Conservation (phyloP, 805 yeast species). For the Saccharomycopsis javanensis region DNA sequence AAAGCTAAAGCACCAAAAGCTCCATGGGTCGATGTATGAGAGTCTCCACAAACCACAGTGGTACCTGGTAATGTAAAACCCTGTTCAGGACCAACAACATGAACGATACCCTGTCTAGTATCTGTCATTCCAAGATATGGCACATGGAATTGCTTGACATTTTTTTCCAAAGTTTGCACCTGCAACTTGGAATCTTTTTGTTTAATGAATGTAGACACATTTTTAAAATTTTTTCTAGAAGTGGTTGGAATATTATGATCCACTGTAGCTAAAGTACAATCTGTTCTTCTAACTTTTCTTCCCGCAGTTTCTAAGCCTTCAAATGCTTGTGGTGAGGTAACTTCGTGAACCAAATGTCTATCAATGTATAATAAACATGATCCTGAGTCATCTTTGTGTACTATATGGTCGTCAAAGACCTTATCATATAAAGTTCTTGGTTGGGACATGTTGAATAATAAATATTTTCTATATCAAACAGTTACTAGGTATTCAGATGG, state of each 20-base stretch:
- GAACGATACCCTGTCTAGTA: slow-evolving; percentile 95
- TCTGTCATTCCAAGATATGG: slow-evolving; percentile 94
- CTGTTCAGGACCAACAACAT: slow-evolving; percentile 97
- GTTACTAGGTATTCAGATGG: neutral
- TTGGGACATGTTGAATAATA: neutral
- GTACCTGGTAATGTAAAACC: slow-evolving; percentile 98
- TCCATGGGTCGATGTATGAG: slow-evolving; percentile 98
- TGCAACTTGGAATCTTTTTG: slow-evolving; percentile 90
- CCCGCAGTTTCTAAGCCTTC: slow-evolving; percentile 88
- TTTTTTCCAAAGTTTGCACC: slow-evolving; percentile 84
- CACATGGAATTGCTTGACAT: slow-evolving; percentile 81
- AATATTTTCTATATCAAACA: neutral
- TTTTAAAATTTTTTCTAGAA: slow-evolving; percentile 68
- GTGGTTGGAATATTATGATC: slow-evolving; percentile 97
- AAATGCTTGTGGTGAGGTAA: slow-evolving; percentile 97
- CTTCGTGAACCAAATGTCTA: slow-evolving; percentile 96
- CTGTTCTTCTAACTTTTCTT: slow-evolving; percentile 81
- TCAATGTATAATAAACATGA: slow-evolving; percentile 85
- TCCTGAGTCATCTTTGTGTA: slow-evolving; percentile 80
- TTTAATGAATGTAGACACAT: slow-evolving; percentile 69
- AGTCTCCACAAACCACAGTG: slow-evolving; percentile 98
- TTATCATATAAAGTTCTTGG: slow-evolving; percentile 88
- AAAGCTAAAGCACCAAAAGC: slow-evolving; percentile 97
- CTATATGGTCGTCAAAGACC: slow-evolving; percentile 91
- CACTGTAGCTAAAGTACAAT: slow-evolving; percentile 89